Base-by-base conservation (phyloP, 2,329 filamentous ascomycete genomes). In the Penicillium sclerotiorum region DNA sequence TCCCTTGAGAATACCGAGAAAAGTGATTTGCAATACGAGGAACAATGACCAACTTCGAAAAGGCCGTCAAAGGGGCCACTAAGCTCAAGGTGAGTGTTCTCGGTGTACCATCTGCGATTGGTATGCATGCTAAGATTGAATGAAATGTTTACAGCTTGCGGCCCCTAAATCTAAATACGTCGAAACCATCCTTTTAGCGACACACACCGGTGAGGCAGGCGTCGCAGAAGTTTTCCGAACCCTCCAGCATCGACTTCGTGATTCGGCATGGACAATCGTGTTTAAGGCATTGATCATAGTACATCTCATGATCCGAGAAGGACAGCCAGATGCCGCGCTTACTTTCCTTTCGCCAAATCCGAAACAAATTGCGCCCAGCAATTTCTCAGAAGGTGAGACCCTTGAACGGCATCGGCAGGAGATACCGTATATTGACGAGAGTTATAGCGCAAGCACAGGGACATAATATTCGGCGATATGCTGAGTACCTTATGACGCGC, bases 121-220 rank as follows among this genome's bases (percentile, higher is more conserved):
- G 11, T 11, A 25, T 47, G 43, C 6, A 32, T 17, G 41, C 45
- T 62, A 22, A 60, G 33, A 62, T 50, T 63, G 52, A 47, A 37
- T 42, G n/a, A n/a, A n/a, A n/a, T 50, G 23, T 36, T 22, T 32
- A 56, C 66, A 95, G 90, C 88, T 92, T 74, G 94, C 94, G 60
- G 90, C 94, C 55, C 94, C 94, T 44, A 99, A 99, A 78, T 94
- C 93, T 49, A 99, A 99, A 76, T 99, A 97, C 77, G 95, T 99
- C 77, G 94, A 99, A 73, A 91, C 96, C 70, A 96, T 99, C 68
- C 83, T 99, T 49, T 82, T 96, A 60, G 93, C 94, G 56, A 99
- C 94, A 30, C 90, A 96, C 74, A 88, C 91, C 18, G 94, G 92
- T 61, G 94, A 99, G 74, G 89, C 90, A 46, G 94, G 93, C 60